These are phyloP conservation scores for Colletotrichum brevisporum DNA, from an alignment of 2,329 filamentous ascomycete genomes.

Conservation along the genomic window DNA sequence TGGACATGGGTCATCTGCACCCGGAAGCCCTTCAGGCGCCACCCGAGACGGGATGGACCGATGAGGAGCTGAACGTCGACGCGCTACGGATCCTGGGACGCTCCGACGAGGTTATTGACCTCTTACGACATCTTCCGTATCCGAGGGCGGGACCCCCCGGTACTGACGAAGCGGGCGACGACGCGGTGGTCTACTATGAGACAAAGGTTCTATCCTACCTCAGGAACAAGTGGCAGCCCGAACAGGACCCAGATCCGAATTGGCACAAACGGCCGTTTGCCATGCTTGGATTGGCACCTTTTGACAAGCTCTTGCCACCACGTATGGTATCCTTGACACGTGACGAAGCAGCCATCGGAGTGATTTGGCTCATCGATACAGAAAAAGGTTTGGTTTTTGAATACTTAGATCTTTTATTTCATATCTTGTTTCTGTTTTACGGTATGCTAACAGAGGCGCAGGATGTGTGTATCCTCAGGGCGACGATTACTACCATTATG, in stretches of 20 bases:
- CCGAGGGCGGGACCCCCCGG: constrained; percentile 9
- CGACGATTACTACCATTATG: constrained; percentile 9
- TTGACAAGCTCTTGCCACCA: constrained; percentile 18
- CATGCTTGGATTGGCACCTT: constrained; percentile 21
- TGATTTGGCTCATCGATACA: constrained; percentile 28
- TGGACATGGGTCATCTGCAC: constrained; percentile 28
- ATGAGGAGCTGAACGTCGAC: constrained; percentile 23
- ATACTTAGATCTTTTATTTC: not conserved
- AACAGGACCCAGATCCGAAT: constrained; percentile 1
- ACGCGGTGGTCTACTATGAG: constrained; percentile 18
- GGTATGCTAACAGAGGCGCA: not conserved
- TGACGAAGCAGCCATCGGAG: constrained; percentile 14
- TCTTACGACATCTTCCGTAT: constrained; percentile 31
- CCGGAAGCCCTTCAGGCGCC: constrained; percentile 17
- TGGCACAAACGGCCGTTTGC: constrained; percentile 18
- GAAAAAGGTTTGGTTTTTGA: constrained; percentile 5
- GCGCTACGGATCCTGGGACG: constrained; percentile 20
- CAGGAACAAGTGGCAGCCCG: constrained; percentile 20
- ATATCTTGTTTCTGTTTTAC: too few species aligned
- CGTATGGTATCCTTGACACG: constrained; percentile 21
- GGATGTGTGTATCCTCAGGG: constrained; percentile 29
- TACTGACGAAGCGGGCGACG: constrained; percentile 5
- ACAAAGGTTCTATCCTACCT: constrained; percentile 26
- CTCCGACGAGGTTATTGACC: constrained; percentile 27
- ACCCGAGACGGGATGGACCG: constrained; percentile 21